Conservation (phyloP, 345 rosid genomes). For the Punica granatum region DNA sequence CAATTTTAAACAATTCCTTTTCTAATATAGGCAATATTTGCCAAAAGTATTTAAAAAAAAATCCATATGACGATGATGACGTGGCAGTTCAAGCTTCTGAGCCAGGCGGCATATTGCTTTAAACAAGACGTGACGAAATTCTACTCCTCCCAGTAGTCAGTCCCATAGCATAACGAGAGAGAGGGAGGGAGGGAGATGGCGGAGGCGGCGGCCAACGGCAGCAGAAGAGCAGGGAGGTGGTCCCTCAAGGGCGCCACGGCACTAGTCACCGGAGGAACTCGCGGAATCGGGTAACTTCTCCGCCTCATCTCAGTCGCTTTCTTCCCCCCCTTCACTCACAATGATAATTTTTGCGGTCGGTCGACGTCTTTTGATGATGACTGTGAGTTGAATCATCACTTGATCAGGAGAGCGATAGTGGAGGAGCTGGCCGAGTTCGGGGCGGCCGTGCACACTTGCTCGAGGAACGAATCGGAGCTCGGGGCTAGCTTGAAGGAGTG, state of each 20-base stretch:
- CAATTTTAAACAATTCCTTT: no score
- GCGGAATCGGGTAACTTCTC: conserved; percentile 63
- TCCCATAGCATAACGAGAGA: no score
- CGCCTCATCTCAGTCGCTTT: neutral
- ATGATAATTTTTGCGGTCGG: neutral
- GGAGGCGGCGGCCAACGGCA: conserved; percentile 22
- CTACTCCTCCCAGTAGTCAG: no score
- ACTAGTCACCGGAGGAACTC: conserved; percentile 84
- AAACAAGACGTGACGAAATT: no score
- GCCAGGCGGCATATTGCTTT: no score
- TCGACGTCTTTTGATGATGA: neutral
- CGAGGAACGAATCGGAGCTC: conserved; percentile 63
- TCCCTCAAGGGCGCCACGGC: conserved; percentile 63
- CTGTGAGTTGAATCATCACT: neutral
- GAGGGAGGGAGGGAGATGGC: neutral
- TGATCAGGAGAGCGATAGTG: conserved; percentile 50
- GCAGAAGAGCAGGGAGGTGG: conserved; percentile 38
- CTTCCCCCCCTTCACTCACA: neutral
- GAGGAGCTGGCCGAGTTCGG: conserved; percentile 72
- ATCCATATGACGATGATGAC: no score
- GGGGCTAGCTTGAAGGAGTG: conserved; percentile 46
- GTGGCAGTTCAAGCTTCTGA: no score
- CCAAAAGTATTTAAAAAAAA: no score
- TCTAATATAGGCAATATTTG: no score
- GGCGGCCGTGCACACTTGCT: conserved; percentile 67